Percentiles rank a stretch among this genome's conserved stretches.
These are phyloP conservation scores for Silybum marianum DNA, from an alignment of 129 eudicot species.

Conservation along the genomic window DNA sequence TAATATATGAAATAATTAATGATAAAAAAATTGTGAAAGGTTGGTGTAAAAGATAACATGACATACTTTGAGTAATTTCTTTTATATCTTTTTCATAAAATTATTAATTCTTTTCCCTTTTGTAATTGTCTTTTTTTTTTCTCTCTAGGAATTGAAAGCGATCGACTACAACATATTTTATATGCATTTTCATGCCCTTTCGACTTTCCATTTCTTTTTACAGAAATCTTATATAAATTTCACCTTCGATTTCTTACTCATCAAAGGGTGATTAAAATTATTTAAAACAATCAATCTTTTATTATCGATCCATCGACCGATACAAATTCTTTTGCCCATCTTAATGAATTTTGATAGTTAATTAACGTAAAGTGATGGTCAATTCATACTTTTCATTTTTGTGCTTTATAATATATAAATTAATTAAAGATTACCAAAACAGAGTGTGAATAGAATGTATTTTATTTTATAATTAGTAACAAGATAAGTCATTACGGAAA, in stretches of 20 bases:
- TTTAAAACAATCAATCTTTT: neutral
- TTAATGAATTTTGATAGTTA: neutral
- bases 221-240: slow-evolving; percentile 19
- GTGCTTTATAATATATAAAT: neutral
- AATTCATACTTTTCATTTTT: neutral
- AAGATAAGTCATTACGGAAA: slow-evolving; percentile 17
- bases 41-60: slow-evolving; percentile 26
- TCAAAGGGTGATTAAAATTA: neutral
- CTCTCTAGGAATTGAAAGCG: slow-evolving; percentile 26
- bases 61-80: slow-evolving; percentile 25
- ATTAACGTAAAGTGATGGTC: neutral
- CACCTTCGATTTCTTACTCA: slow-evolving; percentile 1
- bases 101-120: slow-evolving; percentile 5
- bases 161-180: slow-evolving; percentile 27
- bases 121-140: slow-evolving; percentile 5
- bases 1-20: slow-evolving; percentile 14
- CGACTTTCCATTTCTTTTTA: slow-evolving; percentile 31
- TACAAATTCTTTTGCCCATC: neutral
- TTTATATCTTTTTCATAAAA: slow-evolving; percentile 18
- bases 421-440: neutral
- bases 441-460: slow-evolving; percentile 3
- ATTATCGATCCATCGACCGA: neutral
- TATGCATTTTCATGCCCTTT: slow-evolving; percentile 28
- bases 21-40: slow-evolving; percentile 10
- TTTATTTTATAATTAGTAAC: neutral